Conservation (phyloP, 1,139 yeast species). For the Magnusiomyces fungicola region DNA sequence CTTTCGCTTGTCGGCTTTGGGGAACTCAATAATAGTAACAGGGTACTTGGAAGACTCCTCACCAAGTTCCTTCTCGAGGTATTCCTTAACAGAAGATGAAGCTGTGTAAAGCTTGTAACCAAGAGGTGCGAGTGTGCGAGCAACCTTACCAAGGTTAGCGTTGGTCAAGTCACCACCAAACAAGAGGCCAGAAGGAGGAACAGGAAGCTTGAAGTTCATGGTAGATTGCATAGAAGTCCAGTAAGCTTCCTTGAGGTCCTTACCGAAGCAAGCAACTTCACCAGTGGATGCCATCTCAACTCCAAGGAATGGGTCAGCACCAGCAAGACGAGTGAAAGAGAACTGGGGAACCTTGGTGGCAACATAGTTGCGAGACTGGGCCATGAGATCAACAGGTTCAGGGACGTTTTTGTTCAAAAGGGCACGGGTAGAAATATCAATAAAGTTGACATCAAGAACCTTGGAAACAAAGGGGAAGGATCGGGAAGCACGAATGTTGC, state of each 20-base stretch:
- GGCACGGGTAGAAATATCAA: slow-evolving; percentile 89
- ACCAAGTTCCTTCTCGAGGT: slow-evolving; percentile 46
- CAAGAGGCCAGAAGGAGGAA: slow-evolving; percentile 80
- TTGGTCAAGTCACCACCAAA: slow-evolving; percentile 88
- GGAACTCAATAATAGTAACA: slow-evolving; percentile 73
- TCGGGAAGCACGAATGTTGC: slow-evolving; percentile 97
- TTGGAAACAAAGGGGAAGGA: slow-evolving; percentile 98
- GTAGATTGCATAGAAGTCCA: slow-evolving; percentile 97
- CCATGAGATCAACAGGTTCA: slow-evolving; percentile 81
- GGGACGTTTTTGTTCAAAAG: slow-evolving; percentile 68
- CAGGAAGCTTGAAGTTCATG: slow-evolving; percentile 91
- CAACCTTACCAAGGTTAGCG: slow-evolving; percentile 66
- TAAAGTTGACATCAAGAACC: slow-evolving; percentile 88
- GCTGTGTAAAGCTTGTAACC: slow-evolving; percentile 83
- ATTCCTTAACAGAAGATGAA: slow-evolving; percentile 59
- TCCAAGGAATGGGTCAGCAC: slow-evolving; percentile 97
- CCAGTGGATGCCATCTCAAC: slow-evolving; percentile 99
- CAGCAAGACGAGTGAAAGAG: slow-evolving; percentile 95
- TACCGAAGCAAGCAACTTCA: slow-evolving; percentile 95
- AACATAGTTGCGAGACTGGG: slow-evolving; percentile 76
- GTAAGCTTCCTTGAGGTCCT: slow-evolving; percentile 78
- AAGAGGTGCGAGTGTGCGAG: slow-evolving; percentile 56
- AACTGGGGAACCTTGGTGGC: slow-evolving; percentile 98
- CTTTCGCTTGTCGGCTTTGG: slow-evolving; percentile 86
- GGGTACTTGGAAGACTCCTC: slow-evolving; percentile 12